Evolutionary conservation across 345 rosid species (phyloP).

Genomic region (Chamaenerion angustifolium): DNA sequence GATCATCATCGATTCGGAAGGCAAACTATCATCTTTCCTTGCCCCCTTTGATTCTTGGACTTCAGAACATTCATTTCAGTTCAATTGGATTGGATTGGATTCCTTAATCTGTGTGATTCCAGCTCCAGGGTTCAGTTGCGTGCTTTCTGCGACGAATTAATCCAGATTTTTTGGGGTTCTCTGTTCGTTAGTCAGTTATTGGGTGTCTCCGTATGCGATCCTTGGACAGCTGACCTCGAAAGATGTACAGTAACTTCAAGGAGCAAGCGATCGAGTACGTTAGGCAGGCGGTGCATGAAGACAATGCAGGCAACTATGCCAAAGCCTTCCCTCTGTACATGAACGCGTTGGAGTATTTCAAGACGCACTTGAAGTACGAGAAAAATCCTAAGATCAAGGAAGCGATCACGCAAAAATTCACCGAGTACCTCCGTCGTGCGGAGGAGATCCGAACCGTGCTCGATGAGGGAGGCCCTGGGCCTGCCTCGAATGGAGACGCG

Average conservation of each 20-base stretch:
- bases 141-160: neutral
- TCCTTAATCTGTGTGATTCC: neutral
- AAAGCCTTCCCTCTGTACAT: slow-evolving; percentile 80
- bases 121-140: too few species aligned
- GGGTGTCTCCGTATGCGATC: slow-evolving; percentile 7
- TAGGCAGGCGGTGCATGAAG: slow-evolving; percentile 80
- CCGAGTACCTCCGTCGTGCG: slow-evolving; percentile 81
- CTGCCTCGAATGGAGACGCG: slow-evolving; percentile 58
- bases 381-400: slow-evolving; percentile 81
- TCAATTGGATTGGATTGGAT: slow-evolving; percentile 3
- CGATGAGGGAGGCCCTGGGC: slow-evolving; percentile 73
- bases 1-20: neutral
- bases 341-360: slow-evolving; percentile 95
- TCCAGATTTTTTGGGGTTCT: slow-evolving; percentile 5
- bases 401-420: slow-evolving; percentile 70
- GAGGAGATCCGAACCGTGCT: slow-evolving; percentile 92
- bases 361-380: slow-evolving; percentile 90
- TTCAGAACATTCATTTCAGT: neutral
- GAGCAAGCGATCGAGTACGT: slow-evolving; percentile 94
- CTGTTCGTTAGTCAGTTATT: neutral
- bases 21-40: neutral
- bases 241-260: slow-evolving; percentile 91
- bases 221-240: neutral
- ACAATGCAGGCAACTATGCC: slow-evolving; percentile 78
- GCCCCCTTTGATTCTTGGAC: too few species aligned